Conservation (phyloP, 2,329 filamentous ascomycete species). For the Cordyceps javanica region DNA sequence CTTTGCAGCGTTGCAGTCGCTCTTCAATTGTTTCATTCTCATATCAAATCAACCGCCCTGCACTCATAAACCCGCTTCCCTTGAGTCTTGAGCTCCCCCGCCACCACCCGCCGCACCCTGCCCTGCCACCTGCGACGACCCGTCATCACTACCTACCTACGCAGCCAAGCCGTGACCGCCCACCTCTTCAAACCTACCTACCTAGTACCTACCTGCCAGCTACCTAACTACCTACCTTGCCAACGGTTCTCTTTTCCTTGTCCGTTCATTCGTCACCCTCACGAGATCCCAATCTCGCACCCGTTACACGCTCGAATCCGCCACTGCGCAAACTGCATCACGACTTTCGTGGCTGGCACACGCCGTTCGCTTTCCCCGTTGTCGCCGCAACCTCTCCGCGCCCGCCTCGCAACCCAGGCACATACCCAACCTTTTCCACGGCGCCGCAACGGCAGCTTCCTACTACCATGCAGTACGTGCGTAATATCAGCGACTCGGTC, state of each 20-base stretch:
- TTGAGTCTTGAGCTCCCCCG: neutral
- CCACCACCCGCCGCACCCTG: neutral
- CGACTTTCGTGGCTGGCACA: neutral
- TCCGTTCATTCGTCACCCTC: neutral
- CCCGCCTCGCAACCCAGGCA: neutral
- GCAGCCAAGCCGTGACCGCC: neutral
- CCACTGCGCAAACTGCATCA: neutral
- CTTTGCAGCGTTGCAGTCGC: neutral
- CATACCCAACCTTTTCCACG: neutral
- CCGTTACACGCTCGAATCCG: neutral
- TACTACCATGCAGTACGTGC: slow-evolving; percentile 95
- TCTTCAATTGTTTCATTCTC: neutral
- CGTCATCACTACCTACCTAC: slow-evolving; percentile 8
- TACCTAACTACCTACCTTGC: too few species aligned
- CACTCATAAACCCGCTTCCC: neutral
- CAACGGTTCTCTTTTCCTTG: neutral
- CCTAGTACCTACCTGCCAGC: too few species aligned
- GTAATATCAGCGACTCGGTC: slow-evolving; percentile 89
- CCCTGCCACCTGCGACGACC: neutral
- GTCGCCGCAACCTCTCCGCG: neutral
- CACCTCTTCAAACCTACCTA: neutral
- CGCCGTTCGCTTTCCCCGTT: neutral
- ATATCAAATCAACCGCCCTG: neutral
- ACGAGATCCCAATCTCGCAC: neutral
- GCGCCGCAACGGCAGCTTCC: neutral